Percentiles rank a stretch among this genome's conserved stretches.
Evolutionary conservation across 768 basidiomycete species (phyloP).

Genomic region (Rubroboletus pulcherrimus): DNA sequence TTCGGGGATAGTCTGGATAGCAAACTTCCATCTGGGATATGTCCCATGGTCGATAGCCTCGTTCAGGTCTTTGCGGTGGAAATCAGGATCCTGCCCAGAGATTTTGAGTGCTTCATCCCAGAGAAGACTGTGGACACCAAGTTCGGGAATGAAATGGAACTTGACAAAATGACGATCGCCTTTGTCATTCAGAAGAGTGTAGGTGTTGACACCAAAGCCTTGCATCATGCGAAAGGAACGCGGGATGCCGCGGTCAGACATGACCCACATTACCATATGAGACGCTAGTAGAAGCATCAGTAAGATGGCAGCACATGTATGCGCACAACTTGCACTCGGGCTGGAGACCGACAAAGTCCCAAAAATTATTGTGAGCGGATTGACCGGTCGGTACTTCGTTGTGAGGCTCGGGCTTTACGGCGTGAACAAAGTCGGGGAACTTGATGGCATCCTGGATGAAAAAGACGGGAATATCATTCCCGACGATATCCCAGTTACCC

Average conservation of each 20-base stretch:
- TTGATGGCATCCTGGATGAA: slow-evolving; percentile 80
- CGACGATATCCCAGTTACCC: slow-evolving; percentile 86
- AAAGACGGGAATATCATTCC: slow-evolving; percentile 81
- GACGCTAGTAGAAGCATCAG: slow-evolving; percentile 41
- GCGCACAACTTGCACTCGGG: slow-evolving; percentile 47
- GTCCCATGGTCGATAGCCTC: slow-evolving; percentile 76
- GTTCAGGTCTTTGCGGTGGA: slow-evolving; percentile 80
- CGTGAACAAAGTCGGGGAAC: slow-evolving; percentile 83
- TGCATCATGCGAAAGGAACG: slow-evolving; percentile 88
- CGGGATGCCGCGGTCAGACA: slow-evolving; percentile 84
- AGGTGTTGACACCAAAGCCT: slow-evolving; percentile 87
- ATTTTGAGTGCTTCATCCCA: slow-evolving; percentile 94
- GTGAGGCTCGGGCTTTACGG: slow-evolving; percentile 81
- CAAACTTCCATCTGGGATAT: slow-evolving; percentile 76
- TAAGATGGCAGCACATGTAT: background rate
- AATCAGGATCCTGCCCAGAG: slow-evolving; percentile 82
- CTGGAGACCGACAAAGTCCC: slow-evolving; percentile 76
- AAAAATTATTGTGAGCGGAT: slow-evolving; percentile 79
- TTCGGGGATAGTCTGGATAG: slow-evolving; percentile 61
- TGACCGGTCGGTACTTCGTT: slow-evolving; percentile 75
- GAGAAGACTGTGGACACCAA: slow-evolving; percentile 77
- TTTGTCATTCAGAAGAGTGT: slow-evolving; percentile 61
- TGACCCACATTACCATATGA: slow-evolving; percentile 79
- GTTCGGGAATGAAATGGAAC: slow-evolving; percentile 79
- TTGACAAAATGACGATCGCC: slow-evolving; percentile 81